Evolutionary conservation across 305 asterid genomes (phyloP).

Genomic region (Fraxinus velutina): DNA sequence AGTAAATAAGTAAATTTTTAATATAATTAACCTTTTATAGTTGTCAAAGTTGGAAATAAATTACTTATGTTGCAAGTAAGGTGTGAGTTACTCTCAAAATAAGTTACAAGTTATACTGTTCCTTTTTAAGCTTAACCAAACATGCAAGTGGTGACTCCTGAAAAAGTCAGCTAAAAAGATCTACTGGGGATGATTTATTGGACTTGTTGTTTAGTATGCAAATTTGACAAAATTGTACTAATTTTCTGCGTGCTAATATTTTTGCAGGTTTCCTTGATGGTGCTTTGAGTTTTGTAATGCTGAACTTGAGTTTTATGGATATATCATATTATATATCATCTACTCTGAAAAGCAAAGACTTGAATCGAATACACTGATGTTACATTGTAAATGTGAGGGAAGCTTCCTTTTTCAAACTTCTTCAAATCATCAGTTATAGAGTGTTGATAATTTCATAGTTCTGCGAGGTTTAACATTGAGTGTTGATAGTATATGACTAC

Average conservation of each 20-base stretch:
- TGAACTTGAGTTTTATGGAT: not conserved
- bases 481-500: not conserved
- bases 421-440: not conserved
- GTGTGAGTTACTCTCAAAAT: not conserved
- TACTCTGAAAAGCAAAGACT: not conserved
- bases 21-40: not conserved
- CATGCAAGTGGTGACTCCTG: not conserved
- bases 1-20: not conserved
- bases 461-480: not conserved
- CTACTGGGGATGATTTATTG: not conserved
- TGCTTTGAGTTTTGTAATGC: slow-evolving; percentile 28
- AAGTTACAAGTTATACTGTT: not conserved
- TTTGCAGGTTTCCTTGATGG: slow-evolving; percentile 16
- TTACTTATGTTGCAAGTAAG: not conserved
- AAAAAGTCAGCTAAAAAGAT: not conserved
- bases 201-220: not conserved
- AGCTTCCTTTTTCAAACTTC: not conserved
- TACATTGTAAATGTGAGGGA: slow-evolving; percentile 15
- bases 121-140: not conserved
- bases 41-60: not conserved
- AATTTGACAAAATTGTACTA: not conserved
- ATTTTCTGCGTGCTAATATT: not conserved
- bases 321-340: not conserved
- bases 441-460: not conserved
- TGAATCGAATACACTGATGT: not conserved